These are phyloP conservation scores for Salix exigua DNA, from an alignment of 345 rosid species.

Conservation along the genomic window DNA sequence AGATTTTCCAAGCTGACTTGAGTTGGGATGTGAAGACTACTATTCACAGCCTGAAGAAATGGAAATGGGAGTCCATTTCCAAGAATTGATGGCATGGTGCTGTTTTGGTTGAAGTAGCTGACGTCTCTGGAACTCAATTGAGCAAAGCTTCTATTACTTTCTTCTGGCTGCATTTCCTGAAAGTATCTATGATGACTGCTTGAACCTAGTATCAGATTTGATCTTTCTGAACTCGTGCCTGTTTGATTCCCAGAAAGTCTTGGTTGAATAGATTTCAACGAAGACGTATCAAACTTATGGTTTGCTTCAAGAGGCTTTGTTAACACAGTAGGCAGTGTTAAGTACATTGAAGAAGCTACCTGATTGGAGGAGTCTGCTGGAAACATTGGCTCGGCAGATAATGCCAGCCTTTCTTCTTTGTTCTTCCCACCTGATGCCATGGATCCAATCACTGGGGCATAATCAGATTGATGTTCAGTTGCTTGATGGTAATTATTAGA, in stretches of 20 bases:
- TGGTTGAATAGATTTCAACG: conserved; percentile 29
- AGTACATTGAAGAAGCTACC: conserved; percentile 36
- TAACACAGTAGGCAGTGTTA: conserved; percentile 27
- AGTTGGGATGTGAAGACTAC: conserved; percentile 19
- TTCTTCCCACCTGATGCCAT: conserved; percentile 13
- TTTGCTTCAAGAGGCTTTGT: conserved; percentile 13
- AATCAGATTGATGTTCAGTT: conserved; percentile 10
- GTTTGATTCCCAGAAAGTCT: conserved; percentile 21
- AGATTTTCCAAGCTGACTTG: conserved; percentile 28
- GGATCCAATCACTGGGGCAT: conserved; percentile 21
- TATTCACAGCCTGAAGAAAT: conserved; percentile 27
- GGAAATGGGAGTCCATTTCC: conserved; percentile 36
- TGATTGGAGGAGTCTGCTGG: conserved; percentile 20
- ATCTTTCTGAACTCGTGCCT: conserved; percentile 17
- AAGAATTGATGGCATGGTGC: conserved; percentile 13
- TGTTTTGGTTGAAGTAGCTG: conserved; percentile 17
- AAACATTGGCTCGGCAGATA: conserved; percentile 19
- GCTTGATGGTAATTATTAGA: conserved; percentile 6
- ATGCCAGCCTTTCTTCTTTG: conserved; percentile 17
- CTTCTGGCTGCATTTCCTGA: conserved; percentile 30
- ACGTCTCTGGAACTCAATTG: conserved; percentile 16
- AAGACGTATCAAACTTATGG: conserved; percentile 26
- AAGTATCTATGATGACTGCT: conserved; percentile 31
- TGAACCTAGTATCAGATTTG: conserved; percentile 24
- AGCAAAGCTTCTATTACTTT: conserved; percentile 24